Evolutionary conservation across 805 yeast genomes (phyloP), one percentile per base, ranked within the genome.

Genomic region (Lipomyces sp.): DNA sequence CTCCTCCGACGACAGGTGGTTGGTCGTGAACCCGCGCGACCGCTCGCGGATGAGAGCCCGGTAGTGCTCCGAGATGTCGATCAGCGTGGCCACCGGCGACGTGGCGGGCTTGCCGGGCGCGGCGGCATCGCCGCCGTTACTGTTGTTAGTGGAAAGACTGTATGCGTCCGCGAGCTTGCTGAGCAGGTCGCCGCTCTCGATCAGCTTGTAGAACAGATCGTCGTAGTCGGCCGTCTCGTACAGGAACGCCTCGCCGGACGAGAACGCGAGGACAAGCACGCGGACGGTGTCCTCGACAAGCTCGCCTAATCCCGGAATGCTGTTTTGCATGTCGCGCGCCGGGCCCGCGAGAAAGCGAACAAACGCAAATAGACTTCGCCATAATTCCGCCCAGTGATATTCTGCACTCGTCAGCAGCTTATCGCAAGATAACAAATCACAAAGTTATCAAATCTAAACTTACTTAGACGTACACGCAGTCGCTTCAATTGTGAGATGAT

Each of bases 311-410:
- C 53, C 55, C 1, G 43, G 61, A 50, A 38, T 23, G 39, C 16
- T 26, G 10, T 6, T 16, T 14, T 11, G 33, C 23, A 28, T 35
- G 28, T 31, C 38, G 29, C 14, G 37, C n/a, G 24, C 47, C 19
- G 39, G 41, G 43, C 8, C 31, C 29, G 55, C 46, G 23, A 65
- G 37, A 40, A 64, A 65, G 41, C 62, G 60, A 8, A 66, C 42
- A 6, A 70, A 39, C 11, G 65, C 58, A 19, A 65, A 46, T 14
- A 69, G 39, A 2, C 72, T 61, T 41, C 57, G 60, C 71, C 73
- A 70, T 32, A 72, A 57, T 42, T 68, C 71, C 8, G 61, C 48
- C 75, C 75, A 71, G 52, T 67, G 65, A 49, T 71, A 71, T 34
- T 44, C 55, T 49, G 26, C 5, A 13, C 16, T 10, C 19, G 8